A percentile compares a stretch with the other conserved stretches of the same genome.
Conservation (phyloP, 441 rosid genomes). For the Bruguiera hainesii region DNA sequence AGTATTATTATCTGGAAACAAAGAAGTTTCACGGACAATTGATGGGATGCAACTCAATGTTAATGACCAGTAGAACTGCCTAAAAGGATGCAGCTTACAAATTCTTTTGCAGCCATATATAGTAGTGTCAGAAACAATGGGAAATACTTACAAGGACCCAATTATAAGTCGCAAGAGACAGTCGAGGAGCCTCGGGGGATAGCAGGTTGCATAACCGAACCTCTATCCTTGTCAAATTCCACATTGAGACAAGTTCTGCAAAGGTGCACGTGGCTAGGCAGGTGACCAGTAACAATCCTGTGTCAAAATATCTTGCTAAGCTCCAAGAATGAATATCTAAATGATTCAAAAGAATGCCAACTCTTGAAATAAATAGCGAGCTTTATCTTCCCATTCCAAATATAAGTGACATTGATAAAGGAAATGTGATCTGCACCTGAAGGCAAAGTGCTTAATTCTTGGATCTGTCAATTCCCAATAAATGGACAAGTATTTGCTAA, state of each 20-base stretch:
- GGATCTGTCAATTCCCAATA: not conserved
- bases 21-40: not conserved
- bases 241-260: constrained; percentile 84
- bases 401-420: not conserved
- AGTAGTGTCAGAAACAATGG: not conserved
- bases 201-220: constrained; percentile 92
- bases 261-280: constrained; percentile 66
- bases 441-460: not conserved
- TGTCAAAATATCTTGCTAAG: constrained; percentile 25
- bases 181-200: constrained; percentile 88
- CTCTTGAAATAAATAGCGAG: not conserved
- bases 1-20: not conserved
- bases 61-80: not conserved
- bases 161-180: constrained; percentile 85
- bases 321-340: constrained; percentile 19
- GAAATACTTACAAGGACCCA: constrained; percentile 86
- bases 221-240: constrained; percentile 99
- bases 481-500: not conserved
- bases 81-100: not conserved
- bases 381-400: constrained; percentile 13
- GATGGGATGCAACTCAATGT: not conserved
- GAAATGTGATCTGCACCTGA: constrained; percentile 6
- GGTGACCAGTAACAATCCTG: constrained; percentile 81
- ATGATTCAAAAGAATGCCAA: constrained; percentile 1
- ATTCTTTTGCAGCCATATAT: not conserved